Evolutionary conservation across 345 rosid species (phyloP).

Genomic region (Jatropha curcas): DNA sequence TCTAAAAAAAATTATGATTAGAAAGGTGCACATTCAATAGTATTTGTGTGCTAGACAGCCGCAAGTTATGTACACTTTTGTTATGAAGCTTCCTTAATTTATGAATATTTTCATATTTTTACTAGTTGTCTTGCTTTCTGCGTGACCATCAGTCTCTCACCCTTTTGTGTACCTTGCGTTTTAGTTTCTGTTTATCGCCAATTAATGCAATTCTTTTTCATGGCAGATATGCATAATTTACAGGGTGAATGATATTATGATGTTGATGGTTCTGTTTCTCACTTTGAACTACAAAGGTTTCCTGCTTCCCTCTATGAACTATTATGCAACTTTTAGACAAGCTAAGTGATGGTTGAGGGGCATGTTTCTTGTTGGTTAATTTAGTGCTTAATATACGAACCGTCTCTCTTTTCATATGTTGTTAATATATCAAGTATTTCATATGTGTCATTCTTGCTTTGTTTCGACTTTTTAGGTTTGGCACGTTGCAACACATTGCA

Average conservation of each 20-base stretch:
- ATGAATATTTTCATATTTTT: slow-evolving; percentile 11
- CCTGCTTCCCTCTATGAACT: not conserved
- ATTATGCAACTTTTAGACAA: not conserved
- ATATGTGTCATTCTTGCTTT: not conserved
- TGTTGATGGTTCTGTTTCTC: not conserved
- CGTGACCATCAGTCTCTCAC: not conserved
- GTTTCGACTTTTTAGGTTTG: not conserved
- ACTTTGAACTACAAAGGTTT: not conserved
- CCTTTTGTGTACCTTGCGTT: not conserved
- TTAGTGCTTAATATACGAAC: not conserved
- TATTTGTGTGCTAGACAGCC: slow-evolving; percentile 21
- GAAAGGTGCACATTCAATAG: slow-evolving; percentile 17
- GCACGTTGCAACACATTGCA: not conserved
- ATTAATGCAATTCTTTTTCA: not conserved
- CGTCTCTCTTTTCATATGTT: not conserved
- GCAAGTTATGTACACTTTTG: slow-evolving; percentile 30
- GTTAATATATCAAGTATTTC: not conserved
- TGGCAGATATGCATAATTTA: not conserved
- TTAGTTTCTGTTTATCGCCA: not conserved
- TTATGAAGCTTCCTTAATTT: slow-evolving; percentile 22
- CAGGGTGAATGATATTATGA: too few relatives aligned
- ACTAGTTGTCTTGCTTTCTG: not conserved
- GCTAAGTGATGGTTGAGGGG: not conserved
- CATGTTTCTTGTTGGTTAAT: not conserved
- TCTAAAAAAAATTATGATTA: not conserved